These are phyloP conservation scores for Ascochyta pisi DNA, from an alignment of 2,329 filamentous ascomycete genomes.

Conservation along the genomic window DNA sequence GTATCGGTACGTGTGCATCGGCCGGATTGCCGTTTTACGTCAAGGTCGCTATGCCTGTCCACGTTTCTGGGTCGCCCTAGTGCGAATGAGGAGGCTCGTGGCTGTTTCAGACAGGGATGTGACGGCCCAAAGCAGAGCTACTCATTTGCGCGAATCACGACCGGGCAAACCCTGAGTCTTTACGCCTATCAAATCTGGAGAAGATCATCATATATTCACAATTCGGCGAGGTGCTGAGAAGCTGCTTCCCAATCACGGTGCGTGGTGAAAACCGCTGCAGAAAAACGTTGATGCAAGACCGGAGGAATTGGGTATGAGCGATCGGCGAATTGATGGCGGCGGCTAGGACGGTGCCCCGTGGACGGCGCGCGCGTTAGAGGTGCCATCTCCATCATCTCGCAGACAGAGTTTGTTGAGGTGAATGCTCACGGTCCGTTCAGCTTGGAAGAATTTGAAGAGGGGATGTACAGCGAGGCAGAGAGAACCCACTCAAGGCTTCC, in stretches of 20 bases:
- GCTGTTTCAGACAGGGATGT: slow-evolving; percentile 15
- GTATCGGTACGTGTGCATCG: slow-evolving; percentile 27
- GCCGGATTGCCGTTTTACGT: slow-evolving; percentile 19
- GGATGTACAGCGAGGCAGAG: neutral
- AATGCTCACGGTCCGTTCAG: neutral
- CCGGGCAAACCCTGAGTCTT: slow-evolving; percentile 2
- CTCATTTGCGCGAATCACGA: slow-evolving; percentile 4
- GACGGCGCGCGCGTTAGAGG: slow-evolving; percentile 8
- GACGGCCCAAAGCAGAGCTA: neutral
- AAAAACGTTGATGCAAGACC: neutral
- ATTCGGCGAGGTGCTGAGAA: neutral
- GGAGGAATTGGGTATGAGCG: slow-evolving; percentile 5
- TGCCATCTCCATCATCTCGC: slow-evolving; percentile 5
- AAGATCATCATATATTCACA: slow-evolving; percentile 9
- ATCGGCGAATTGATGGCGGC: slow-evolving; percentile 14
- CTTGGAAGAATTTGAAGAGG: neutral
- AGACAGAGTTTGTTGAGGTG: slow-evolving; percentile 10
- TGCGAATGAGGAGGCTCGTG: slow-evolving; percentile 4
- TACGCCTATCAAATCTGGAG: slow-evolving; percentile 9
- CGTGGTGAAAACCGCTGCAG: neutral
- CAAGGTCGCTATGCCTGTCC: slow-evolving; percentile 19
- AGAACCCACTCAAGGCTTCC: neutral
- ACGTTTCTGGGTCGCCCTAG: slow-evolving; percentile 16
- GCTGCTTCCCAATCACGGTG: neutral
- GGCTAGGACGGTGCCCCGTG: slow-evolving; percentile 14